Evolutionary conservation across 2,329 filamentous ascomycete species (phyloP), one percentile per base, ranked within the genome.

Genomic region (Aspergillus sp.): DNA sequence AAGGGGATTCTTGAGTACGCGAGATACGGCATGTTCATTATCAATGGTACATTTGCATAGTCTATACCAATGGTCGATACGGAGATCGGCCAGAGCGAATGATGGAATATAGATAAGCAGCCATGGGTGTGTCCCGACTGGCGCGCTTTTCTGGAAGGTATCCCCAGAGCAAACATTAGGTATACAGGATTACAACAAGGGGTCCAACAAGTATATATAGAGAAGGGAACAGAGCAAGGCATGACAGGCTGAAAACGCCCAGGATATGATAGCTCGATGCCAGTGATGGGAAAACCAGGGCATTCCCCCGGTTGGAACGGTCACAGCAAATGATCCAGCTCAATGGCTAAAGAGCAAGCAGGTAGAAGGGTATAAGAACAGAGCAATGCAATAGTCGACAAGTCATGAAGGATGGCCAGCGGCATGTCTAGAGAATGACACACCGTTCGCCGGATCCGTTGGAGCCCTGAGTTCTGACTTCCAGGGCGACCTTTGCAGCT

Each of bases 401-500:
- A 11, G 47, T 50, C 47, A 60, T 42, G 32, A 60, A 60, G 54
- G 32, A 55, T 49, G 49, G 54, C 25, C 42, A 56, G 38, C 50
- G 23, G 19, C 6, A 25, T 15, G 49, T 59, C 70, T 64, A 78
- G 50, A 74, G 68, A 58, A 78, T 78, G 30, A 76, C 64, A 62
- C 77, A 78, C 52, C 67, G 62, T 10, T 65, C 66, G 17, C 70
- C 65, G 48, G 73, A 72, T 15, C 71, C 66, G 49, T 73, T 75
- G 17, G 71, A 68, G 27, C 71, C 69, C 25, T 73, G 70, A 15
- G 77, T 73, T 64, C 81, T 81, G 36, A 81, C 80, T 39, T 79
- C 77, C 23, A 99, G 83, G 13, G 95, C 95, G 38, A 99, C 95
- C 71, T 96, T 90, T 23, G 95, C 94, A 42, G 95, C 95, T 81